Base-by-base conservation (phyloP, 257 asterid genomes). In the Solanum medicagineum region DNA sequence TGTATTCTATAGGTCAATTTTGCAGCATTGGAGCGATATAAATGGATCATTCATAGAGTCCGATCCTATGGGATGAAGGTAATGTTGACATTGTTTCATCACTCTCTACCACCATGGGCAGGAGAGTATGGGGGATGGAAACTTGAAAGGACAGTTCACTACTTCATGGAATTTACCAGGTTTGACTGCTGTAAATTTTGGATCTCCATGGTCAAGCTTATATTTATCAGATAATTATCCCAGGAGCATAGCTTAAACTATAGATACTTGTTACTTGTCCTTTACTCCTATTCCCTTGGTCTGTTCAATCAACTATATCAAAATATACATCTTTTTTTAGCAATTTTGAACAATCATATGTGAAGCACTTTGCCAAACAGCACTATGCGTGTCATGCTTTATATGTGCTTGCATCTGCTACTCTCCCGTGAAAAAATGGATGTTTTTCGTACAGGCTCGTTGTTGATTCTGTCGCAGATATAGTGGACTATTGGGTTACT, bases 111-210 rank as follows among this genome's bases (percentile, higher is more conserved):
- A 45, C 98, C 99, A 54, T 96, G 99, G 99, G 99, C 98, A 8
- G 98, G 98, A 29, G 99, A 95, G 84, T 94, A 95, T 82, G 98
- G 99, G 83, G 99, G 99, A 87, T 96, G 99, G 99, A 96, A 89
- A 92, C 86, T 91, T 80, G 98, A 95, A 90, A 93, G 93, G 87
- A 96, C 99, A 9, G 95, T 93, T 20, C 97, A 94, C 85, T 89
- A 96, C 87, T 96, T 95, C 88, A 83, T 95, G 92, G 96, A 93
- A 54, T 96, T 96, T 86, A 94, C 99, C 86, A 95, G 98, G 99
- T 95, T 51, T 77, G 63, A 47, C 60, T 77, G 26, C 63, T 51
- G 47, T 51, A 77, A 24, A 26, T 3, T 26, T 77, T 77, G 9
- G 16, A 24, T 77, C 63, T 53, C 62, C 65, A 24, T 32, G 9